Conservation (phyloP, 495 filamentous ascomycete species). For the Astrocystis sublimbata region DNA sequence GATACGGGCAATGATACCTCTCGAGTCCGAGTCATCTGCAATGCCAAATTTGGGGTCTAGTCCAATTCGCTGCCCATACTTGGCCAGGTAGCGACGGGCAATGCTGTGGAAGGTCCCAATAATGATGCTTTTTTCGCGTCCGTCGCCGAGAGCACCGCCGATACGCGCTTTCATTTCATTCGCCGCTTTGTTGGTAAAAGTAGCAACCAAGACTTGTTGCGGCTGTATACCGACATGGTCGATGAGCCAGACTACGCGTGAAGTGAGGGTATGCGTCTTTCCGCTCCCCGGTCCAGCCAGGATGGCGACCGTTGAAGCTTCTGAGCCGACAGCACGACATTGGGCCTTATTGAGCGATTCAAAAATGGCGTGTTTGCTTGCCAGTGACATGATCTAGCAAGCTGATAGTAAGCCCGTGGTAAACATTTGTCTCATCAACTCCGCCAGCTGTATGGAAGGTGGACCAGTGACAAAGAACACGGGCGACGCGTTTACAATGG, state of each 20-base stretch:
- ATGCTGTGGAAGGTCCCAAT: slow-evolving; percentile 97
- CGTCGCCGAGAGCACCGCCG: slow-evolving; percentile 73
- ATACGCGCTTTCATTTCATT: slow-evolving; percentile 94
- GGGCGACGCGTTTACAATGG: background rate
- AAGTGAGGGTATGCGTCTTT: slow-evolving; percentile 95
- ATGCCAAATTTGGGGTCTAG: slow-evolving; percentile 85
- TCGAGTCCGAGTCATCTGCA: slow-evolving; percentile 81
- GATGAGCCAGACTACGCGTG: slow-evolving; percentile 92
- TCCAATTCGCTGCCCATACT: slow-evolving; percentile 85
- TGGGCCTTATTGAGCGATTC: slow-evolving; percentile 83
- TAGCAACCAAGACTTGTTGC: slow-evolving; percentile 93
- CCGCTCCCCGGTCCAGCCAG: slow-evolving; percentile 82
- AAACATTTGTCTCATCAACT: background rate
- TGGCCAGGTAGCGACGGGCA: slow-evolving; percentile 78
- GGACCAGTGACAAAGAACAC: too few relatives aligned
- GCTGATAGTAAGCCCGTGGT: background rate
- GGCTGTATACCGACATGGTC: slow-evolving; percentile 74
- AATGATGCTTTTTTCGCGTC: slow-evolving; percentile 73
- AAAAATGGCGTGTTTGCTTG: slow-evolving; percentile 56
- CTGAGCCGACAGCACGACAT: slow-evolving; percentile 77
- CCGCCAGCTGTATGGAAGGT: background rate
- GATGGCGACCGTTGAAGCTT: slow-evolving; percentile 79
- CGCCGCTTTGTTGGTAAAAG: slow-evolving; percentile 96
- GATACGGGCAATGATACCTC: slow-evolving; percentile 76
- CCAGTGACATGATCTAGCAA: slow-evolving; percentile 19